Conservation (phyloP, 257 asterid genomes). For the Penstemon newberryi region DNA sequence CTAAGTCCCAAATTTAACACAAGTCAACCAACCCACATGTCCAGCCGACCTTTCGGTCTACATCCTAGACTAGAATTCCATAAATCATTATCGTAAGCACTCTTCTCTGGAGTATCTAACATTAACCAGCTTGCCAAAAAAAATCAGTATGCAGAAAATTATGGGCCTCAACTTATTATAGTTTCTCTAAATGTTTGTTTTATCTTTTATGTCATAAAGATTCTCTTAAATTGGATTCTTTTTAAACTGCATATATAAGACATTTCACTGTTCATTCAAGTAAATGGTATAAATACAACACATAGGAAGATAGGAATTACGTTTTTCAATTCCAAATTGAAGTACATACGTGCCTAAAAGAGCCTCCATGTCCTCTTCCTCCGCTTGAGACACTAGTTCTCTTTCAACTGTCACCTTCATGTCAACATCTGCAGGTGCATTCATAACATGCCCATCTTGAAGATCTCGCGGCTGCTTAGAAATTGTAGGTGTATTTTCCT, state of each 20-base stretch:
- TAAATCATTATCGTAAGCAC: not conserved
- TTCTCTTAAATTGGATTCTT: constrained; percentile 11
- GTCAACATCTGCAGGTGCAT: constrained; percentile 52
- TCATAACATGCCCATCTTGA: constrained; percentile 47
- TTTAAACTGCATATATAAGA: constrained; percentile 8
- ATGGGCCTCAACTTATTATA: not conserved
- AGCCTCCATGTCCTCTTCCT: constrained; percentile 99
- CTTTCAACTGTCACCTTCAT: constrained; percentile 90
- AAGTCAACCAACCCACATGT: constrained; percentile 13
- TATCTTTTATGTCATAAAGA: not conserved
- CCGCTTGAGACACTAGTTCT: constrained; percentile 96
- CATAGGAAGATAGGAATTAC: too few species aligned
- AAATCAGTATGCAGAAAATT: not conserved
- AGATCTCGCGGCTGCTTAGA: constrained; percentile 48
- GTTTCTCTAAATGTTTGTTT: not conserved
- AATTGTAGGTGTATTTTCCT: constrained; percentile 73
- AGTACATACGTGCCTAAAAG: constrained; percentile 92
- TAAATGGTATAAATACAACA: not conserved
- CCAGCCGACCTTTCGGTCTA: not conserved
- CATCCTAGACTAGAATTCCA: constrained; percentile 12
- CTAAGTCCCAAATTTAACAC: constrained; percentile 5
- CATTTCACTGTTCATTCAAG: not conserved
- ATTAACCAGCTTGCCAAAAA: constrained; percentile 3
- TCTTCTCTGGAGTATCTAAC: constrained; percentile 8
- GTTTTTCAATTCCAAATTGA: not conserved